Percentiles rank a stretch among this genome's conserved stretches.
Conservation (phyloP, 352 stramenopile species). For the Phytophthora meadii region DNA sequence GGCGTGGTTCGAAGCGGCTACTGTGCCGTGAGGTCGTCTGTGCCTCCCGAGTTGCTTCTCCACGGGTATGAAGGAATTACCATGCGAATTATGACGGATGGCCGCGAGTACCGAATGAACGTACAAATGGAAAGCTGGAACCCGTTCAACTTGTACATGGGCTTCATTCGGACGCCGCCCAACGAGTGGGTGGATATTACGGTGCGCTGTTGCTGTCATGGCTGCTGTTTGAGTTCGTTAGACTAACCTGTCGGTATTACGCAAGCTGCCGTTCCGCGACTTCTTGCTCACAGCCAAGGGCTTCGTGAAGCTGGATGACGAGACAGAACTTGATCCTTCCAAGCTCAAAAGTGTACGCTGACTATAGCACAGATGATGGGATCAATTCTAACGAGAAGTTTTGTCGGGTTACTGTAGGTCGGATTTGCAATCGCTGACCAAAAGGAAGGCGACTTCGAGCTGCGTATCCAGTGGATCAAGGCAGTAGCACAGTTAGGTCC, state of each 20-base stretch:
- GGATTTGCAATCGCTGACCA: slow-evolving; percentile 88
- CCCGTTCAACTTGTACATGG: slow-evolving; percentile 89
- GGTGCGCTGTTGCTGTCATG: slow-evolving; percentile 33
- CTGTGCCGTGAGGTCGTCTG: slow-evolving; percentile 72
- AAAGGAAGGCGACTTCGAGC: slow-evolving; percentile 86
- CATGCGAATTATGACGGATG: slow-evolving; percentile 89
- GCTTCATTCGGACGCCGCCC: slow-evolving; percentile 80
- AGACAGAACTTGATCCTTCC: slow-evolving; percentile 72
- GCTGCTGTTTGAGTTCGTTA: neutral
- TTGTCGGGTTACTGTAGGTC: slow-evolving; percentile 49
- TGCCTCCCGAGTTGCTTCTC: slow-evolving; percentile 62
- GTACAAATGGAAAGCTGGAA: slow-evolving; percentile 90
- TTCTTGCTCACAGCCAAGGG: slow-evolving; percentile 87
- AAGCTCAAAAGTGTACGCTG: slow-evolving; percentile 76
- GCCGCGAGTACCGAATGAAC: slow-evolving; percentile 87
- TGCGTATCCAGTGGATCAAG: slow-evolving; percentile 89
- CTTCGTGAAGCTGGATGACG: slow-evolving; percentile 84
- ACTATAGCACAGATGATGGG: neutral
- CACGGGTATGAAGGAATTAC: slow-evolving; percentile 86
- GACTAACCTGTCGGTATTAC: neutral
- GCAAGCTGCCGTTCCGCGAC: slow-evolving; percentile 73
- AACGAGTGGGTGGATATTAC: slow-evolving; percentile 88
- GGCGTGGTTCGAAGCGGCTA: slow-evolving; percentile 87
- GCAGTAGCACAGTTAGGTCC: slow-evolving; percentile 70
- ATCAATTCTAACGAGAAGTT: neutral